phyloP scores from a whole-genome alignment of 371 early-diverging fungal species.

The Capniomyces stellatus region DNA sequence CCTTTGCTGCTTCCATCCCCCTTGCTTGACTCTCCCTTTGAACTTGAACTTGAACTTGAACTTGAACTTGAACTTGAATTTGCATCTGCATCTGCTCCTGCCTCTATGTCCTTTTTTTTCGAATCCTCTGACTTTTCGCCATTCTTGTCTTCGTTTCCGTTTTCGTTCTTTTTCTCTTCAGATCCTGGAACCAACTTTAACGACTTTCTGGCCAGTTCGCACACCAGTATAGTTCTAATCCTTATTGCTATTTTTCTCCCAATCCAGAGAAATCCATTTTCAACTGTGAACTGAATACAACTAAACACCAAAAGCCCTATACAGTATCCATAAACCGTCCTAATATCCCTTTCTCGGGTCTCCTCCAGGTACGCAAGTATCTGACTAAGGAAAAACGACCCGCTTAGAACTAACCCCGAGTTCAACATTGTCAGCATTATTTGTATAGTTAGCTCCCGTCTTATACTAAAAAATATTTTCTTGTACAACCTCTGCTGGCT shows the following conservation, averaged over 20 bases:
- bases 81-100: too few relatives aligned
- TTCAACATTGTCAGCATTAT: too few relatives aligned
- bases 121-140: slow-evolving; percentile 1
- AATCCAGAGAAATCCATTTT: slow-evolving; percentile 26
- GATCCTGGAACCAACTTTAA: slow-evolving; percentile 4
- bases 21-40: too few relatives aligned
- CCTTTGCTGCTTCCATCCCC: slow-evolving; percentile 28
- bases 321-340: slow-evolving; percentile 35
- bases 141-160: not conserved
- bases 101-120: slow-evolving; percentile 8
- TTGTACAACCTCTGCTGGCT: too few relatives aligned
- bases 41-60: too few relatives aligned
- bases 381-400: slow-evolving; percentile 24
- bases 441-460: too few relatives aligned
- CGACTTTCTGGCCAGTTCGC: slow-evolving; percentile 20
- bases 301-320: slow-evolving; percentile 35
- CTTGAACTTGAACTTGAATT: too few relatives aligned
- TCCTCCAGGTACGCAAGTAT: slow-evolving; percentile 17
- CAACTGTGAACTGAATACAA: slow-evolving; percentile 24
- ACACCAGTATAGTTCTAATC: slow-evolving; percentile 15
- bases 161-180: not conserved
- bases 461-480: too few relatives aligned
- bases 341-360: not conserved
- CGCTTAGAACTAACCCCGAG: too few relatives aligned
- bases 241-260: slow-evolving; percentile 19